A percentile compares a stretch with the other conserved stretches of the same genome.
Evolutionary conservation across 163 green algal species (phyloP).

Genomic region (Prototheca cutis): DNA sequence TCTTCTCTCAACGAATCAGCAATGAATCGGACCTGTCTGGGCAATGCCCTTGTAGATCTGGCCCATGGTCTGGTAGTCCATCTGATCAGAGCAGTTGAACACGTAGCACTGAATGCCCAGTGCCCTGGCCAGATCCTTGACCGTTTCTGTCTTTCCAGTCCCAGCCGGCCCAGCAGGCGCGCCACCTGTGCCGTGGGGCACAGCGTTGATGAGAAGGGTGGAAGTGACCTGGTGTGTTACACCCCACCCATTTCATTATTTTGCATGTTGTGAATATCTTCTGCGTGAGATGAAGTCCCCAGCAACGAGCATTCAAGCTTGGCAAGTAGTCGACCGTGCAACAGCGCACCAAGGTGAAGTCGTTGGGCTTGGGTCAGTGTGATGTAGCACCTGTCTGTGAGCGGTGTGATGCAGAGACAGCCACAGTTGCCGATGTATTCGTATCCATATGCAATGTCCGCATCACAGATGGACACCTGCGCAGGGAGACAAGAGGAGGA

Average conservation of each 20-base stretch:
- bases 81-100: conserved; percentile 94
- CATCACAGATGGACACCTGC: conserved; percentile 68
- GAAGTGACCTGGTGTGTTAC: too few species aligned
- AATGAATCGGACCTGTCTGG: conserved; percentile 55
- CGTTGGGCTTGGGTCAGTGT: conserved; percentile 88
- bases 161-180: conserved; percentile 45
- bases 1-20: too few species aligned
- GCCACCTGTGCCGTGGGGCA: conserved; percentile 30
- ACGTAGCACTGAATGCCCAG: conserved; percentile 88
- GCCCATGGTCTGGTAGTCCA: conserved; percentile 85
- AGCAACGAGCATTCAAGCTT: too few species aligned
- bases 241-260: too few species aligned
- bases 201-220: too few species aligned
- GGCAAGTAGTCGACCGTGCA: too few species aligned
- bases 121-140: conserved; percentile 78
- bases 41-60: conserved; percentile 90
- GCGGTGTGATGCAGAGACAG: conserved; percentile 89
- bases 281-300: too few species aligned
- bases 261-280: too few species aligned
- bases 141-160: conserved; percentile 88
- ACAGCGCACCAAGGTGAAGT: conserved; percentile 72
- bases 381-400: conserved; percentile 95
- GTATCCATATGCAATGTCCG: conserved; percentile 83
- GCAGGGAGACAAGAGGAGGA: background rate
- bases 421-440: conserved; percentile 94